Evolutionary conservation across 164 flowering plant species (phyloP), one percentile per base, ranked within the genome.

Genomic region (Vitis riparia): DNA sequence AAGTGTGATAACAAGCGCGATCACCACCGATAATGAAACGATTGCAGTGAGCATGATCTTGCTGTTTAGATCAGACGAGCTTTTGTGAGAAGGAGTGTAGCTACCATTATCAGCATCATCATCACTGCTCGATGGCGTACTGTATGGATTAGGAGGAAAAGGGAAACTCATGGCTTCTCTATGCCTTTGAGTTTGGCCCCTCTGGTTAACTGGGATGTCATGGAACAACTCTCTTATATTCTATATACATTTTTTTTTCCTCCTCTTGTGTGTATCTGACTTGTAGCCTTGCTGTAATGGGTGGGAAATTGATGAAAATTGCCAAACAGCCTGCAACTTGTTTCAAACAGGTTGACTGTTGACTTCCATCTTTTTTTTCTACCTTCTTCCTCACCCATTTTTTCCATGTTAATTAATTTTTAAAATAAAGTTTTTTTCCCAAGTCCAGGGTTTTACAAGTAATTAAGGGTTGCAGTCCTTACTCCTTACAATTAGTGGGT

Each of bases 21-120:
- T 48, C 11, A 83, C 83, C 6, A 62, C 9, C 2, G 71, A 58
- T 23, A 83, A 47, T 8, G 80, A 78, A 4, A 78, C 9, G 19
- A 83, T 75, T 11, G 86, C 83, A 2, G 73, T 44, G 61, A 82
- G 63, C 83, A 82, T 68, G 74, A 82, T 71, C 68, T 49, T 79
- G 80, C 71, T 71, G 73, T 75, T 81, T 1, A 74, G 3, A 49
- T 72, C 69, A 30, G 68, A 75, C 3, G 32, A 10, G 32, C 11
- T 2, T 32, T 7, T 32, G 44, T 51, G 71, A 19, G 19, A 12
- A 19, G 9, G 8, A 7, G 15, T n/a, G 7, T 16, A 12, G 55
- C 3, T 1, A 10, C 11, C 55, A 30, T 14, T 17, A 11, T 61
- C 65, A 11, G 15, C 29, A 47, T 15, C 49, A 60, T 19, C 1